A percentile compares a stretch with the other conserved stretches of the same genome.
Evolutionary conservation across 2,329 filamentous ascomycete species (phyloP).

Genomic region (Claviceps arundinis): DNA sequence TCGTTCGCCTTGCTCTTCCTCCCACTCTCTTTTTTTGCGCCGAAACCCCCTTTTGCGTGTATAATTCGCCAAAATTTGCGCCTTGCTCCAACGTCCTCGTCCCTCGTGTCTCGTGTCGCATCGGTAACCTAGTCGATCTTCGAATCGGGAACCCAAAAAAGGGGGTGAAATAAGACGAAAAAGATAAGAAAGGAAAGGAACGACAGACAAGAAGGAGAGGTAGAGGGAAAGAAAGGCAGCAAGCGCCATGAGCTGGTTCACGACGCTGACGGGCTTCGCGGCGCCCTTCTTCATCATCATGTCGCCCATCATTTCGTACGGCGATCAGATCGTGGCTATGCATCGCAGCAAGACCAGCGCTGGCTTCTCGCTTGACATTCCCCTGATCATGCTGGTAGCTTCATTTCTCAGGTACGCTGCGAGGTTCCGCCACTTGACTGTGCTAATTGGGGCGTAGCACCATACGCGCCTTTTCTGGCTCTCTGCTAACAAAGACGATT

Average conservation of each 20-base stretch:
- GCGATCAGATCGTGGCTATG: constrained; percentile 54
- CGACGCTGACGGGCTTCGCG: constrained; percentile 38
- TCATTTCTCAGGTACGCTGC: constrained; percentile 45
- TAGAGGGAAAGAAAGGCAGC: not conserved
- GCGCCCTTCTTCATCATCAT: constrained; percentile 51
- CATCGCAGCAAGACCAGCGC: constrained; percentile 49
- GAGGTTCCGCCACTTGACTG: not conserved
- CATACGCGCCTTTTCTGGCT: too few species aligned
- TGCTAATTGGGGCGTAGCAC: too few species aligned
- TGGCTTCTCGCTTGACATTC: constrained; percentile 58
- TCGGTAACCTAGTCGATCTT: too few species aligned
- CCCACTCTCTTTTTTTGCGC: too few species aligned
- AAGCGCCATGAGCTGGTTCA: constrained; percentile 28
- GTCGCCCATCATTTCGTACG: constrained; percentile 52
- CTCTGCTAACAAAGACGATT: not conserved
- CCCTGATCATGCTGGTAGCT: constrained; percentile 58
- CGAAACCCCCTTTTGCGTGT: too few species aligned
- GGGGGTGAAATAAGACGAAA: not conserved
- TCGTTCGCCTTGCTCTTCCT: too few species aligned
- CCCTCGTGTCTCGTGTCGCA: too few species aligned
- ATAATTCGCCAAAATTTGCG: too few species aligned
- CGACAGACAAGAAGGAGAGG: not conserved
- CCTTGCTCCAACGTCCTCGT: too few species aligned
- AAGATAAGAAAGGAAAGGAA: not conserved
- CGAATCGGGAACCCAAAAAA: too few species aligned